A percentile compares a stretch with the other conserved stretches of the same genome.
Conservation (phyloP, 2,329 filamentous ascomycete genomes). For the Arthrinium puccinioides region DNA sequence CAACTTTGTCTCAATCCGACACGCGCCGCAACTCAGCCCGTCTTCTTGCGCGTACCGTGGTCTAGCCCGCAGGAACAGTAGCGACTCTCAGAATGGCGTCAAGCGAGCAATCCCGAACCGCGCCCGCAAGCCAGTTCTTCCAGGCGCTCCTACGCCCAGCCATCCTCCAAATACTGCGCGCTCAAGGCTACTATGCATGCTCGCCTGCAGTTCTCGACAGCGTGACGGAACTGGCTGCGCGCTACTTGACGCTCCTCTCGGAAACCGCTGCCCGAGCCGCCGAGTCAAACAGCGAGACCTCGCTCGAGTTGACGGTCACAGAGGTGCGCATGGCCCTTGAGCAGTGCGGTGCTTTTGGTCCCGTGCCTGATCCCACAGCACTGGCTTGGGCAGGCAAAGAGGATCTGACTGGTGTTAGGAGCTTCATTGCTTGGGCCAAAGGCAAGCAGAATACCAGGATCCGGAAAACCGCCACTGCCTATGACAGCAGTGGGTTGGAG, state of each 20-base stretch:
- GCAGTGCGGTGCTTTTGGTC: constrained; percentile 68
- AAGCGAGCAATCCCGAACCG: constrained; percentile 2
- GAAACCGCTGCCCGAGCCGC: constrained; percentile 66
- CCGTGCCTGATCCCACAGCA: constrained; percentile 59
- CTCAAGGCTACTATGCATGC: constrained; percentile 81
- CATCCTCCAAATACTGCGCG: constrained; percentile 84
- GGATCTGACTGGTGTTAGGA: constrained; percentile 69
- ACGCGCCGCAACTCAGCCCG: background rate
- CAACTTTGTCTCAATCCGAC: background rate
- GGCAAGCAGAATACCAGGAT: constrained; percentile 74
- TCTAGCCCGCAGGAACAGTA: background rate
- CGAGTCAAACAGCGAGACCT: constrained; percentile 56
- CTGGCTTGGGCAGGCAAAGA: constrained; percentile 65
- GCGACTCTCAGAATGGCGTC: background rate
- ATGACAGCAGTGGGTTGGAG: constrained; percentile 31
- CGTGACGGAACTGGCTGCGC: constrained; percentile 76
- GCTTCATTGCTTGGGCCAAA: constrained; percentile 72
- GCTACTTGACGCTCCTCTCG: constrained; percentile 72
- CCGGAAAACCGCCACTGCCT: constrained; percentile 68
- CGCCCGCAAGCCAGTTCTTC: constrained; percentile 19
- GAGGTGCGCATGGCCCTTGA: constrained; percentile 83
- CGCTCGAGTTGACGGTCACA: constrained; percentile 56
- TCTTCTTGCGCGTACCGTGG: background rate
- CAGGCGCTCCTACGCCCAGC: constrained; percentile 79
- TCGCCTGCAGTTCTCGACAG: constrained; percentile 78